Percentiles rank a stretch among this genome's conserved stretches.
phyloP scores from a whole-genome alignment of 1,284 basidiomycete species.

The Cronartium quercuum region DNA sequence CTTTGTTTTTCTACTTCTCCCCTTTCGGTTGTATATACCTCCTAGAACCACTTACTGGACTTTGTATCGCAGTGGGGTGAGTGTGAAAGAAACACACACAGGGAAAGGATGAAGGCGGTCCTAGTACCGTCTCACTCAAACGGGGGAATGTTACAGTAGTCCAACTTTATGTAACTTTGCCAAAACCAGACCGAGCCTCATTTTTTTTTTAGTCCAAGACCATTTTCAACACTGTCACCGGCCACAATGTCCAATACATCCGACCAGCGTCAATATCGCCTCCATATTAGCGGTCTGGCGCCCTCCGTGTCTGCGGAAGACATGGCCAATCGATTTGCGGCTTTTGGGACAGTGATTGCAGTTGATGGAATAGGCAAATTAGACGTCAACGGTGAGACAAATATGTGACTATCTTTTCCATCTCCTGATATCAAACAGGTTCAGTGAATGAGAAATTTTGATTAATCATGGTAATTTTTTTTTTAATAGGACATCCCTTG shows the following conservation, averaged over 20 bases:
- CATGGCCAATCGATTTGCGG: conserved; percentile 57
- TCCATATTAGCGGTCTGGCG: conserved; percentile 68
- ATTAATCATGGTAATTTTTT: neutral
- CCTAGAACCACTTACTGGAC: too few species aligned
- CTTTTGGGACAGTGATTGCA: conserved; percentile 62
- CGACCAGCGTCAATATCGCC: conserved; percentile 47
- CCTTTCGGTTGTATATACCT: too few species aligned
- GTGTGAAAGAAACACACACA: too few species aligned
- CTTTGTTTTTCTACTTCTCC: too few species aligned
- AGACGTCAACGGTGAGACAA: conserved; percentile 57
- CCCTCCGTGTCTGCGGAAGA: conserved; percentile 60
- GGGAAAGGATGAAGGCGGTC: too few species aligned
- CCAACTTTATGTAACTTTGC: too few species aligned
- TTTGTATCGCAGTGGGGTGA: too few species aligned
- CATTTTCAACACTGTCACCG: neutral
- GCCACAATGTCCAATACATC: neutral
- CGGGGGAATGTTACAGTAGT: too few species aligned
- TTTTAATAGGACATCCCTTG: conserved; percentile 52
- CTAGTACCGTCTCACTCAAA: too few species aligned
- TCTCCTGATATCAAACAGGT: neutral
- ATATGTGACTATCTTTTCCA: conserved; percentile 1
- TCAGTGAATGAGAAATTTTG: neutral
- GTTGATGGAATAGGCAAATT: conserved; percentile 63
- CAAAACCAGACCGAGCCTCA: too few species aligned
- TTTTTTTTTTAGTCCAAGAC: neutral